Base-by-base conservation (phyloP, 2,329 filamentous ascomycete species). In the Aspergillus eucalypticola region DNA sequence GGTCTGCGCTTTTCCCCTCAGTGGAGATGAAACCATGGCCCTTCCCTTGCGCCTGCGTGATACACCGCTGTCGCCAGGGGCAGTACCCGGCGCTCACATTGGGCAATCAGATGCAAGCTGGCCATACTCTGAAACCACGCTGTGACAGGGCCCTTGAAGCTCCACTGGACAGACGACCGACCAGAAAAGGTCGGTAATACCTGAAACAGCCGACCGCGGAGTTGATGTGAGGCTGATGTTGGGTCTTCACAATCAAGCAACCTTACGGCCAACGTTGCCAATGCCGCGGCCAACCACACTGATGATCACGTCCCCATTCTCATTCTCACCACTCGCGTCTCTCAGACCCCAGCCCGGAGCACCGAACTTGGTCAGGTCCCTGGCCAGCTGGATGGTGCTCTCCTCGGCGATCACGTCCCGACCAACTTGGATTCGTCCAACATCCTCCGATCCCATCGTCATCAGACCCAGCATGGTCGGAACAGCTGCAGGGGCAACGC, bases 381-480 rank as follows among this genome's bases (percentile, higher is more conserved):
- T 84, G 10, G 91, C 93, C 56, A 97, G 79, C 53, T 87, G 86
- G 59, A 99, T 84, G 56, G 92, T 82, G 61, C 91, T 89, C 73
- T 96, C 91, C 2, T 88, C 90, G 0, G 88, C 93, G 49, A 98
- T 78, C 0, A 97, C 87, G 50, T 94, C 90, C 68, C 87, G 88
- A 32, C 93, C 92, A 60, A 99, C 74, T 64, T 91, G 86, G 66
- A 99, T 76, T 60, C 95, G 85, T 4, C 95, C 95, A 13, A 99
- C 92, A 75, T 99, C 95, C 74, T 98, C 95, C 1, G 90, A 91
- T 0, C 95, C 95, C 95, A 99, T 98, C 35, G 93, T 92, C 95
- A 99, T 99, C 64, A 99, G 81, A 17, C 88, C 90, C 56, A 99
- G 76, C 65, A 96, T 84, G 0, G 89, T 94, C 3, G 86, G 82